A percentile compares a stretch with the other conserved stretches of the same genome.
These are phyloP conservation scores for Diaporthe australafricana DNA, from an alignment of 2,329 filamentous ascomycete species.

Conservation along the genomic window DNA sequence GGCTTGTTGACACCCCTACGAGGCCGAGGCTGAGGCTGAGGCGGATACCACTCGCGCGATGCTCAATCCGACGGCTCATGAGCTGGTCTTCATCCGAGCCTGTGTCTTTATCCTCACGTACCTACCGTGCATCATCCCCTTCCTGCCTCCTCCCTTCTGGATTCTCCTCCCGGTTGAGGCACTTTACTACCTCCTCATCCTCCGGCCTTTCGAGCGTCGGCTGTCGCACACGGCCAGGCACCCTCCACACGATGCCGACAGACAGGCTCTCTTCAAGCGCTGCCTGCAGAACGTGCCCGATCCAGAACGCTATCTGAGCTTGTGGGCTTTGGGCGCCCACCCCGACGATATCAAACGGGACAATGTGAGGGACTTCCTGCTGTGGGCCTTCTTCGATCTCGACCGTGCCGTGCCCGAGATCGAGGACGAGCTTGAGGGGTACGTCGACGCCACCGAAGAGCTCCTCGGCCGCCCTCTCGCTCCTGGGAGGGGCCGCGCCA, in stretches of 20 bases:
- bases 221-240: slow-evolving; percentile 54
- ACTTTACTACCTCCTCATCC: slow-evolving; percentile 56
- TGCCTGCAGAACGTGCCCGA: slow-evolving; percentile 67
- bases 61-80: slow-evolving; percentile 39
- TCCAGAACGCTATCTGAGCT: slow-evolving; percentile 66
- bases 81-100: slow-evolving; percentile 58
- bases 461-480: slow-evolving; percentile 62
- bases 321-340: slow-evolving; percentile 75
- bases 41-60: slow-evolving; percentile 7
- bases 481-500: slow-evolving; percentile 66
- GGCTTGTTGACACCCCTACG: too few species aligned
- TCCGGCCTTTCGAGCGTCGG: slow-evolving; percentile 54
- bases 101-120: slow-evolving; percentile 49
- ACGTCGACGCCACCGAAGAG: slow-evolving; percentile 64
- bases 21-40: neutral
- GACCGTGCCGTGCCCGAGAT: slow-evolving; percentile 43
- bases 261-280: slow-evolving; percentile 66
- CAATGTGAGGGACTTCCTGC: slow-evolving; percentile 75
- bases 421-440: slow-evolving; percentile 56
- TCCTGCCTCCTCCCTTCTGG: slow-evolving; percentile 40
- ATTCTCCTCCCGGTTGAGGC: slow-evolving; percentile 52
- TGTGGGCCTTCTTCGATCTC: slow-evolving; percentile 75
- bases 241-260: slow-evolving; percentile 56
- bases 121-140: slow-evolving; percentile 24
- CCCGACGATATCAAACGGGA: slow-evolving; percentile 70